Evolutionary conservation across 2,329 filamentous ascomycete species (phyloP).

Genomic region (Penicillium sp.): DNA sequence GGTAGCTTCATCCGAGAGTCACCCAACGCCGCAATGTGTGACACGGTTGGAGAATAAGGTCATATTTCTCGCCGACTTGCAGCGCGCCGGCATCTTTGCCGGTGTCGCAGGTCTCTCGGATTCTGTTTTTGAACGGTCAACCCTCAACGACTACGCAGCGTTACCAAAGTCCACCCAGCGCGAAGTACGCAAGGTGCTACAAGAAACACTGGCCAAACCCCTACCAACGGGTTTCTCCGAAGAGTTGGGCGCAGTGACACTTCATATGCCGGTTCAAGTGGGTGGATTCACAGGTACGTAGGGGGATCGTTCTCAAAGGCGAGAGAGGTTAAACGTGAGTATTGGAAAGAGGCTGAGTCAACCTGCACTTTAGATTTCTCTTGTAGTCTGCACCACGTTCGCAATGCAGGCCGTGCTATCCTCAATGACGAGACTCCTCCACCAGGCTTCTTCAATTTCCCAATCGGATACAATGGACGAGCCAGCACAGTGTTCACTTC

Average conservation of each 20-base stretch:
- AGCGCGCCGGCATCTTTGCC: constrained; percentile 25
- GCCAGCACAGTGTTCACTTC: constrained; percentile 49
- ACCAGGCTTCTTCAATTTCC: constrained; percentile 44
- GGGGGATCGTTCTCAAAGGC: neutral
- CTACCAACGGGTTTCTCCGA: constrained; percentile 17
- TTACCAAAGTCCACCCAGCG: constrained; percentile 36
- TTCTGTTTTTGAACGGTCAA: constrained; percentile 28
- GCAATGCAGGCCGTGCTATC: constrained; percentile 22
- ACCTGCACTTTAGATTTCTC: constrained; percentile 27
- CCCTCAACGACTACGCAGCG: constrained; percentile 48
- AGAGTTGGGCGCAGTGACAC: constrained; percentile 36
- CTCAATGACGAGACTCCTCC: constrained; percentile 21
- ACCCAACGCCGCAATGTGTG: constrained; percentile 40
- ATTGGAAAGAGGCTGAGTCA: neutral
- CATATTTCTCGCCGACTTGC: constrained; percentile 47
- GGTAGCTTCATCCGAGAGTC: constrained; percentile 41
- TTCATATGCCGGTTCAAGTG: constrained; percentile 53
- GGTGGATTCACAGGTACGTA: constrained; percentile 54
- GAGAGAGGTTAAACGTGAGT: too few species aligned
- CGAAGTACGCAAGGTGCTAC: constrained; percentile 38
- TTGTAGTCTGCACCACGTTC: constrained; percentile 28
- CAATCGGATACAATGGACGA: constrained; percentile 50
- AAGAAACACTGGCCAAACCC: constrained; percentile 11
- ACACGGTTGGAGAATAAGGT: constrained; percentile 49
- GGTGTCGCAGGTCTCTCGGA: constrained; percentile 15